Base-by-base conservation (phyloP, 331 rosid genomes). In the Stylosanthes scabra region DNA sequence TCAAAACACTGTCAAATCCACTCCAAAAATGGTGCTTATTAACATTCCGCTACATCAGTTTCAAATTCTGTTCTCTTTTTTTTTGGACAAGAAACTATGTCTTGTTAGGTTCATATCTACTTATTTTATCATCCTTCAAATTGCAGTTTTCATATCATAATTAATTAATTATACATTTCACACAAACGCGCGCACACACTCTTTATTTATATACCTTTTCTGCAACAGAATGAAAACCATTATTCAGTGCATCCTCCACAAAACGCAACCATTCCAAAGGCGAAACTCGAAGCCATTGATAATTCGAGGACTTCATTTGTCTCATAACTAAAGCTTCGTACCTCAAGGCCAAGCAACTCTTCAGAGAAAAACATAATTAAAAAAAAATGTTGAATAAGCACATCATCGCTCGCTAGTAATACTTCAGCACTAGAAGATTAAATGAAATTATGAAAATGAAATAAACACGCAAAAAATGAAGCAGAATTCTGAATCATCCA, bases 271-370 rank as follows among this genome's bases (percentile, higher is more conserved):
- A 91, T 74, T 91, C 91, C 64, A 5, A 29, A 37, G 78, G 80
- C 6, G 79, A 85, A 74, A 94, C 97, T 66, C 78, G 79, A 6
- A 94, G 83, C 91, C 86, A 81, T 14, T 68, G 78, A 58, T 66
- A 66, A 70, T 74, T 87, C 20, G 79, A 37, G 7, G 90, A 88
- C 78, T 80, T 83, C 59, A 72, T 70, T 8, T 89, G 89, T 52
- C 91, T 81, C 86, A 91, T 51, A 74, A 80, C 74, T 76, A 94
- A 85, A 75, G 88, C 95, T 79, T 94, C 99, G 40, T 94, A 91
- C 77, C 95, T 85, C 87, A 94, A 74, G 9, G 96, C 97, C 85
- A 91, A 83, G 80, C 93, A 91, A 78, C 90, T 94, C 97, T 89
- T 60, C 6, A 34, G 75, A 34, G 75, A 70, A 80, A 71, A 82